Percentiles rank a stretch among this genome's conserved stretches.
phyloP scores from a whole-genome alignment of 1,139 yeast genomes.

The Geotrichum siamense region DNA sequence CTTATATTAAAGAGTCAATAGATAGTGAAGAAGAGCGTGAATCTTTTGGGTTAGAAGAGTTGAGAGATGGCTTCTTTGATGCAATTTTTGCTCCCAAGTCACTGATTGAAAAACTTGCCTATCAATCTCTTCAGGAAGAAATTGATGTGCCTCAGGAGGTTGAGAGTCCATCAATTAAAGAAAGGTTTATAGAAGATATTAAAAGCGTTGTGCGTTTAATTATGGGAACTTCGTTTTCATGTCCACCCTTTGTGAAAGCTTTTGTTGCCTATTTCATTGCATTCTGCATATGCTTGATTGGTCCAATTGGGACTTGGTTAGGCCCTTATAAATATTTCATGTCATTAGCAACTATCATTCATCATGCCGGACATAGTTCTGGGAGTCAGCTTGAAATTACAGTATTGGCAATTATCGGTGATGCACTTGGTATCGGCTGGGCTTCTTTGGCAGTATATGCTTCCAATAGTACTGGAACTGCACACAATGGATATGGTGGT shows the following conservation, averaged over 20 bases:
- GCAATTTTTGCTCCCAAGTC: conserved; percentile 39
- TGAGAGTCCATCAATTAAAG: neutral
- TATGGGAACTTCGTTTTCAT: neutral
- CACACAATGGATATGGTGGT: conserved; percentile 43
- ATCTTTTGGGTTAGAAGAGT: conserved; percentile 37
- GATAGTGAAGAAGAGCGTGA: conserved; percentile 4
- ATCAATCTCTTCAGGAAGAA: conserved; percentile 10
- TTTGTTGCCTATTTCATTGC: conserved; percentile 39
- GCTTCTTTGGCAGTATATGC: conserved; percentile 40
- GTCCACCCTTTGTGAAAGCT: conserved; percentile 30
- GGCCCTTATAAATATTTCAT: conserved; percentile 37
- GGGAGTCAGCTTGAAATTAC: conserved; percentile 48
- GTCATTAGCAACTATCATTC: conserved; percentile 40
- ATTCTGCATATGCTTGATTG: conserved; percentile 37
- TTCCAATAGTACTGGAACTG: conserved; percentile 38
- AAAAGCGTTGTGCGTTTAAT: conserved; percentile 1
- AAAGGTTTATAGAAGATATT: neutral
- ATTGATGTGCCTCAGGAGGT: conserved; percentile 3
- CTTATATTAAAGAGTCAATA: conserved; percentile 5
- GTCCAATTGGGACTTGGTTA: conserved; percentile 38
- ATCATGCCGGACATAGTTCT: conserved; percentile 43
- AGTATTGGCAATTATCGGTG: conserved; percentile 38
- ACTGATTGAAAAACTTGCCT: conserved; percentile 21
- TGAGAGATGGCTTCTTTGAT: conserved; percentile 45
- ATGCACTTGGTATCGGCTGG: conserved; percentile 45